Evolutionary conservation across 2,329 filamentous ascomycete genomes (phyloP).

Genomic region (Helotiales sp.): DNA sequence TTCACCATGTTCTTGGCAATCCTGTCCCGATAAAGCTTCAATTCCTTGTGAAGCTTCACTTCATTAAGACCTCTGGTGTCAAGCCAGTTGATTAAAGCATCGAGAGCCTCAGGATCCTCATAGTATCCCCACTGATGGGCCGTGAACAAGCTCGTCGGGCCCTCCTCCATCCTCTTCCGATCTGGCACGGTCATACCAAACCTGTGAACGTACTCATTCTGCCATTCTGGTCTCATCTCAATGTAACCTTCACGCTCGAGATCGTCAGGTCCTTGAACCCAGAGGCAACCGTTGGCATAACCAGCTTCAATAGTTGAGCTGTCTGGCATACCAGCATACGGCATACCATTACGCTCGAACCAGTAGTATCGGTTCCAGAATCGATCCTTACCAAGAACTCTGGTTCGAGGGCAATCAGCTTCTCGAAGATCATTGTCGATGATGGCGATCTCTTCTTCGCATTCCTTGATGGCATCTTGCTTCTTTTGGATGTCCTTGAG

Average conservation of each 20-base stretch:
- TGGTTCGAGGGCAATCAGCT: conserved; percentile 87
- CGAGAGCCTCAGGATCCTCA: conserved; percentile 75
- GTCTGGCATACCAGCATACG: conserved; percentile 81
- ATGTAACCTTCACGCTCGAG: conserved; percentile 86
- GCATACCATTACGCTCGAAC: conserved; percentile 99
- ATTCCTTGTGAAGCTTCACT: conserved; percentile 82
- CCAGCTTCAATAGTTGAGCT: conserved; percentile 85
- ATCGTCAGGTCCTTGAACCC: conserved; percentile 93
- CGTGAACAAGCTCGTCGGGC: conserved; percentile 71
- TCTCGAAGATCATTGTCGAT: conserved; percentile 92
- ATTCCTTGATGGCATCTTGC: conserved; percentile 74
- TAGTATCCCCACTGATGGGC: conserved; percentile 91
- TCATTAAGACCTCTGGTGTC: conserved; percentile 86
- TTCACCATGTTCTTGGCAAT: conserved; percentile 80
- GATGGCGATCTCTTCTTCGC: conserved; percentile 80
- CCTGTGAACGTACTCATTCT: conserved; percentile 72
- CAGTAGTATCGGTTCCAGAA: conserved; percentile 99
- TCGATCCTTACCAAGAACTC: conserved; percentile 86
- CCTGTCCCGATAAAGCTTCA: conserved; percentile 71
- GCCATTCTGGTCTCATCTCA: conserved; percentile 68
- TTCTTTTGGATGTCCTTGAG: conserved; percentile 88
- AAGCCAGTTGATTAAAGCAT: conserved; percentile 82
- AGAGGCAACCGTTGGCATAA: conserved; percentile 93
- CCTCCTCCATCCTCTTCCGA: conserved; percentile 84
- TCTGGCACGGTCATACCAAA: conserved; percentile 84